phyloP scores from a whole-genome alignment of 2,329 filamentous ascomycete species.

The Colletotrichum neosansevieriae region DNA sequence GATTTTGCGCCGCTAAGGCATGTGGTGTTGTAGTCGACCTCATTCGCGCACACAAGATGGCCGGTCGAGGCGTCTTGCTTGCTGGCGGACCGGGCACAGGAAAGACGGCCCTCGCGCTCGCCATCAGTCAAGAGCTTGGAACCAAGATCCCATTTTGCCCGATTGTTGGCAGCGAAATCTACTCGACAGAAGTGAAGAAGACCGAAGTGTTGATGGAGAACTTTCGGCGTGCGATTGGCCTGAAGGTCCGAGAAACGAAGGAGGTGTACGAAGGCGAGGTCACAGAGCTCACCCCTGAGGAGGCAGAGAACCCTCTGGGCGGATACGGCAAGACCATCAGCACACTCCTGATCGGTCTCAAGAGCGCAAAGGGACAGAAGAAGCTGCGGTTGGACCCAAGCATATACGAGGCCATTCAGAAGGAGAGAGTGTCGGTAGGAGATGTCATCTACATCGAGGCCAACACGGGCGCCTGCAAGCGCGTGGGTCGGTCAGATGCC shows the following conservation, averaged over 20 bases:
- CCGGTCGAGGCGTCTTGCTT: slow-evolving; percentile 90
- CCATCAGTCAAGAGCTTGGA: slow-evolving; percentile 95
- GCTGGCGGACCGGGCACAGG: slow-evolving; percentile 96
- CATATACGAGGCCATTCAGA: slow-evolving; percentile 99
- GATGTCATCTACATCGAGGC: slow-evolving; percentile 99
- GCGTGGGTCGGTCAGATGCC: slow-evolving; percentile 94
- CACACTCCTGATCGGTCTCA: slow-evolving; percentile 92
- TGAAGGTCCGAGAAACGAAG: slow-evolving; percentile 98
- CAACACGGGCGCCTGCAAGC: slow-evolving; percentile 97
- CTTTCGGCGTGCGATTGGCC: slow-evolving; percentile 93
- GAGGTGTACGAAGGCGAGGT: slow-evolving; percentile 99
- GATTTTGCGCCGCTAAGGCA: slow-evolving; percentile 67
- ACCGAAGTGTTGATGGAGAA: slow-evolving; percentile 99
- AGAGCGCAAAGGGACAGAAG: slow-evolving; percentile 97
- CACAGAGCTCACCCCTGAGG: slow-evolving; percentile 95
- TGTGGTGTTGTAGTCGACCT: slow-evolving; percentile 96
- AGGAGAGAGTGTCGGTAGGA: slow-evolving; percentile 94
- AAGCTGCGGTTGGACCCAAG: slow-evolving; percentile 96
- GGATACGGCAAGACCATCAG: slow-evolving; percentile 98
- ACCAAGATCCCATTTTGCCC: slow-evolving; percentile 99
- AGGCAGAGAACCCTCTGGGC: slow-evolving; percentile 96
- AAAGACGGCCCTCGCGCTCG: slow-evolving; percentile 95
- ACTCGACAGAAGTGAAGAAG: slow-evolving; percentile 99
- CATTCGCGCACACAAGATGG: slow-evolving; percentile 97
- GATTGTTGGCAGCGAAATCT: slow-evolving; percentile 97